Evolutionary conservation across 2,329 filamentous ascomycete genomes (phyloP).

Genomic region (Cladophialophora yegresii): DNA sequence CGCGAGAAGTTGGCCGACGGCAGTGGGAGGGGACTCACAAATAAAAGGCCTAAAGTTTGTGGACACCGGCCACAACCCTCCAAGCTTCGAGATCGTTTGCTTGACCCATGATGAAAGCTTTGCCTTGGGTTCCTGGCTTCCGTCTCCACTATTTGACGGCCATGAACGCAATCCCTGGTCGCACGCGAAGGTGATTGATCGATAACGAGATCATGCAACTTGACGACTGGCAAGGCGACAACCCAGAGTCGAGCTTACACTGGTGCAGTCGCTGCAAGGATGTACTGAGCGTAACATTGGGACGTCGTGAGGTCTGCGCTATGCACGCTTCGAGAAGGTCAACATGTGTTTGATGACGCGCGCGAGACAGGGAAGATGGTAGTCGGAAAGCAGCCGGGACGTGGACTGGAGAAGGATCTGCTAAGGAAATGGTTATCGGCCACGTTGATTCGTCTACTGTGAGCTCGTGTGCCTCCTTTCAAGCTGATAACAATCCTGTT

Average conservation of each 20-base stretch:
- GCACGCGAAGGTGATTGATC: conserved; percentile 16
- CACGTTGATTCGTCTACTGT: conserved; percentile 11
- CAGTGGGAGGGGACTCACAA: background rate
- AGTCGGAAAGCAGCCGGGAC: background rate
- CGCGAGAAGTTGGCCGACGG: conserved; percentile 3
- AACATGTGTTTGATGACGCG: conserved; percentile 10
- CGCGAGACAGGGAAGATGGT: background rate
- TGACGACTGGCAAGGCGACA: conserved; percentile 3
- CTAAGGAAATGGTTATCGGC: background rate
- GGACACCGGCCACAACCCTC: background rate
- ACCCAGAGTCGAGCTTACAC: conserved; percentile 10
- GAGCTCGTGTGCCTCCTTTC: conserved; percentile 18
- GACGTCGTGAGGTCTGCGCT: conserved; percentile 8
- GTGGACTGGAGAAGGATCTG: conserved; percentile 3
- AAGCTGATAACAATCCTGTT: conserved; percentile 7
- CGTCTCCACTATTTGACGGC: conserved; percentile 4
- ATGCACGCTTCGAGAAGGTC: conserved; percentile 1
- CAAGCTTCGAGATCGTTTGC: conserved; percentile 4
- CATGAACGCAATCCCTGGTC: conserved; percentile 1
- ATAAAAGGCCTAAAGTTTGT: conserved; percentile 2
- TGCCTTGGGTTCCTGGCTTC: background rate
- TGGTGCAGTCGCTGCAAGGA: conserved; percentile 2
- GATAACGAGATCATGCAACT: conserved; percentile 20
- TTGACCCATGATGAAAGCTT: conserved; percentile 16
- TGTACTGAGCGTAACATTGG: conserved; percentile 6